Conservation (phyloP, 2,329 filamentous ascomycete genomes). For the Xylariaceae sp. region DNA sequence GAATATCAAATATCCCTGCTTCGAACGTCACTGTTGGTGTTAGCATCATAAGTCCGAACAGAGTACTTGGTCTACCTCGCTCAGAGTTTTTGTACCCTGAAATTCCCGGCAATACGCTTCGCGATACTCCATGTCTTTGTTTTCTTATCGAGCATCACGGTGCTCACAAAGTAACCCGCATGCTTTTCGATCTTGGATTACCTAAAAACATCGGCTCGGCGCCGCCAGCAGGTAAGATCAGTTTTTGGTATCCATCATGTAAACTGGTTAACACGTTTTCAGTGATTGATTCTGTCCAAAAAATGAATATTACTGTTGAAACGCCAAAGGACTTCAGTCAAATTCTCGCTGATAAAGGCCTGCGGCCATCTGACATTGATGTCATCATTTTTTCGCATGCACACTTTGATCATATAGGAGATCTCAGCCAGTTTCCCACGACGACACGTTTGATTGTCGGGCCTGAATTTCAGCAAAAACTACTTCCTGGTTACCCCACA, state of each 20-base stretch:
- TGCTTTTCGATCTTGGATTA: background rate
- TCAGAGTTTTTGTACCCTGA: no score
- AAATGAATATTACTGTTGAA: constrained; percentile 4
- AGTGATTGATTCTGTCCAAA: no score
- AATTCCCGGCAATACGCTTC: no score
- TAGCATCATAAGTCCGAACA: no score
- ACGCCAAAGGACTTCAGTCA: constrained; percentile 31
- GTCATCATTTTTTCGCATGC: constrained; percentile 36
- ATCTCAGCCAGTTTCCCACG: constrained; percentile 30
- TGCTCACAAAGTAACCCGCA: background rate
- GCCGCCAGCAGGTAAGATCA: background rate
- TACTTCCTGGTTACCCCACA: constrained; percentile 33
- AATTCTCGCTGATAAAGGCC: constrained; percentile 30
- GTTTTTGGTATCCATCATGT: no score
- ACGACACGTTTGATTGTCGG: constrained; percentile 33
- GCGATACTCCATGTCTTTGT: no score
- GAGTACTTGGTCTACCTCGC: no score
- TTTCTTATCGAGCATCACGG: background rate
- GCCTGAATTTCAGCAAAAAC: constrained; percentile 18
- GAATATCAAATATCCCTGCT: no score
- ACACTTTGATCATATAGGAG: constrained; percentile 35
- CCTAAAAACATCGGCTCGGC: background rate
- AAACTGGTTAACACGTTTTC: no score
- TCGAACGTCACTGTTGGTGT: no score
- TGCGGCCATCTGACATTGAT: constrained; percentile 32